Conservation (phyloP, 208 protist genomes). For the Entamoeba moshkovskii region DNA sequence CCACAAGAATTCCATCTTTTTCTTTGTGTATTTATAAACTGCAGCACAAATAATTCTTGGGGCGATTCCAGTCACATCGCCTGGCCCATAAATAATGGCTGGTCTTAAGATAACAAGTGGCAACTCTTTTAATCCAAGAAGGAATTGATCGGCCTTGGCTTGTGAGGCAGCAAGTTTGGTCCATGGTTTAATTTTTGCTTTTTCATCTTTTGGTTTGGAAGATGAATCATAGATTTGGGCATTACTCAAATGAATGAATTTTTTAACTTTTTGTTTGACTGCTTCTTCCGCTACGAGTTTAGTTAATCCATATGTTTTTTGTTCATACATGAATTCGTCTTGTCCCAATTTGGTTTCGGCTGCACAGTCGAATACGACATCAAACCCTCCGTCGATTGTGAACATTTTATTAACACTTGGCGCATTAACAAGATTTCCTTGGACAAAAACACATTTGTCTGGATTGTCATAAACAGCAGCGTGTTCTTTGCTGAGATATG, state of each 20-base stretch:
- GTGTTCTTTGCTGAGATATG: constrained; percentile 39
- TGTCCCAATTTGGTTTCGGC: constrained; percentile 58
- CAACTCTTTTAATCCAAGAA: constrained; percentile 44
- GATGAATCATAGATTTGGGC: constrained; percentile 61
- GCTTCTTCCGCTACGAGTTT: constrained; percentile 51
- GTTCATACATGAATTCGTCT: constrained; percentile 47
- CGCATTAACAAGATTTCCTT: constrained; percentile 45
- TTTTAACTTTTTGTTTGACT: constrained; percentile 40
- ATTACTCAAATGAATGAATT: constrained; percentile 66
- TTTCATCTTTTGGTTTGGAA: constrained; percentile 50
- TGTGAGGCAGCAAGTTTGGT: constrained; percentile 57
- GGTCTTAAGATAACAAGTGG: constrained; percentile 60
- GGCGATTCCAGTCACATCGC: constrained; percentile 55
- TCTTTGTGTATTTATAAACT: constrained; percentile 57
- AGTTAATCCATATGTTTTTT: constrained; percentile 51
- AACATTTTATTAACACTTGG: constrained; percentile 54
- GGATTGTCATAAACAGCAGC: constrained; percentile 39
- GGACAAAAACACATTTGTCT: constrained; percentile 47
- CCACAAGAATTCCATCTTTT: constrained; percentile 71
- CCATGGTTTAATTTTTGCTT: constrained; percentile 54
- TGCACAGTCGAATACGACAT: constrained; percentile 63
- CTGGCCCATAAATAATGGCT: constrained; percentile 66
- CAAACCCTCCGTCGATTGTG: constrained; percentile 41
- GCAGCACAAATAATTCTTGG: constrained; percentile 61
- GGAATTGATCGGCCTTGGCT: constrained; percentile 51